Conservation (phyloP, 306 rosid genomes). For the Casuarina equisetifolia region DNA sequence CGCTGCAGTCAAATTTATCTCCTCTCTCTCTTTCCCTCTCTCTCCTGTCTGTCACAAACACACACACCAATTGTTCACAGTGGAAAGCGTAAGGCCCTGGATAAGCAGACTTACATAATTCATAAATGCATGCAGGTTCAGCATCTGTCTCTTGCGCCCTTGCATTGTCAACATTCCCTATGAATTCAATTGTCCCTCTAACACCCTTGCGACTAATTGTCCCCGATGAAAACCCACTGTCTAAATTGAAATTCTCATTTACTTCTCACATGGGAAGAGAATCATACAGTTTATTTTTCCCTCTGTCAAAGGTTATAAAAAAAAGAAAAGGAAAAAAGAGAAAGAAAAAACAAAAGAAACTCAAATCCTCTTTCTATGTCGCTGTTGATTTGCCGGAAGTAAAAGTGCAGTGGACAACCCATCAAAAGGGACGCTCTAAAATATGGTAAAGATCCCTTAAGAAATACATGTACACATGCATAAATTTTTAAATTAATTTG, state of each 20-base stretch:
- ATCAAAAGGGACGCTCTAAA: not conserved
- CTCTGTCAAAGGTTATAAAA: too few species aligned
- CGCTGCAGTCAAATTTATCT: conserved; percentile 22
- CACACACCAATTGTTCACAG: conserved; percentile 28
- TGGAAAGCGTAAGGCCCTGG: conserved; percentile 47
- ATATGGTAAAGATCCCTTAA: not conserved
- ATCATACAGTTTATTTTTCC: too few species aligned
- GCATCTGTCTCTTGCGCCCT: conserved; percentile 35
- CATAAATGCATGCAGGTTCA: conserved; percentile 53
- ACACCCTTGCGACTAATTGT: conserved; percentile 14
- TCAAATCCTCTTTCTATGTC: not conserved
- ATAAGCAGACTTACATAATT: conserved; percentile 41
- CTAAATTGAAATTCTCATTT: too few species aligned
- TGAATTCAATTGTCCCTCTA: conserved; percentile 42
- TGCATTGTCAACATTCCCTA: conserved; percentile 52
- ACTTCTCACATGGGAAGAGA: too few species aligned
- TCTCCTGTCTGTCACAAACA: not conserved
- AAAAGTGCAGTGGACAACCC: not conserved
- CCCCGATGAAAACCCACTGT: not conserved
- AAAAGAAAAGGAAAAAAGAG: too few species aligned
- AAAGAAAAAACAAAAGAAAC: too few species aligned
- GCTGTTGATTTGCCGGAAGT: not conserved
- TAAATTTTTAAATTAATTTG: not conserved
- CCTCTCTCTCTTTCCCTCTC: conserved; percentile 23
- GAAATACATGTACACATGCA: not conserved